These are phyloP conservation scores for Solanum commersonii DNA, from an alignment of 257 asterid species.

Conservation along the genomic window DNA sequence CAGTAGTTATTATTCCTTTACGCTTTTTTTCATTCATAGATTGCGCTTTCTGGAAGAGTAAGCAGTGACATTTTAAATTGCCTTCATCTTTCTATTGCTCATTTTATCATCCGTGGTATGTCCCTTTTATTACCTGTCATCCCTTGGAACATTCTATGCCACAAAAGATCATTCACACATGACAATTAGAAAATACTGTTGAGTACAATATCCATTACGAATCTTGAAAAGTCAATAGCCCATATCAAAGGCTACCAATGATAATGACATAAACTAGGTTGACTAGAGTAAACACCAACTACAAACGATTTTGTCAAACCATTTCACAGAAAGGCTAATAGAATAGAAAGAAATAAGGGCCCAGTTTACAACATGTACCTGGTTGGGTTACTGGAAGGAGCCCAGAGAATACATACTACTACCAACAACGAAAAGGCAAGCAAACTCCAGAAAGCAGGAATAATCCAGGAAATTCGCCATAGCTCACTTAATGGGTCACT, in stretches of 20 bases:
- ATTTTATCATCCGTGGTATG: background rate
- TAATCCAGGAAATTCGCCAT: constrained; percentile 35
- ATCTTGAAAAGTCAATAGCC: background rate
- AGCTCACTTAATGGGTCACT: constrained; percentile 42
- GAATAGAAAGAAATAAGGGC: background rate
- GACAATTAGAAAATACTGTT: background rate
- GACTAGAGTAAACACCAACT: background rate
- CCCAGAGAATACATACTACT: constrained; percentile 31
- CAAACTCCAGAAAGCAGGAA: constrained; percentile 37
- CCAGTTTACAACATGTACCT: constrained; percentile 4
- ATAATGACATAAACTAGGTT: background rate
- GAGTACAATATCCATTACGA: background rate
- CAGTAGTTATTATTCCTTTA: background rate
- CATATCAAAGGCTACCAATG: background rate
- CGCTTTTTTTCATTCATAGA: background rate
- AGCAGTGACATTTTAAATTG: background rate
- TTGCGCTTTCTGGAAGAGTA: background rate
- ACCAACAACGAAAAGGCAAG: constrained; percentile 20
- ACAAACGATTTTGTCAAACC: background rate
- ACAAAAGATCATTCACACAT: background rate
- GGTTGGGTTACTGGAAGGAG: constrained; percentile 28
- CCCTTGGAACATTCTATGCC: background rate
- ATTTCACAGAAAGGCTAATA: background rate
- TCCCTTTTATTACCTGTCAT: background rate
- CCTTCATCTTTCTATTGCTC: background rate